Evolutionary conservation across 2,329 filamentous ascomycete species (phyloP).

Genomic region (Chaetothyriales sp.): DNA sequence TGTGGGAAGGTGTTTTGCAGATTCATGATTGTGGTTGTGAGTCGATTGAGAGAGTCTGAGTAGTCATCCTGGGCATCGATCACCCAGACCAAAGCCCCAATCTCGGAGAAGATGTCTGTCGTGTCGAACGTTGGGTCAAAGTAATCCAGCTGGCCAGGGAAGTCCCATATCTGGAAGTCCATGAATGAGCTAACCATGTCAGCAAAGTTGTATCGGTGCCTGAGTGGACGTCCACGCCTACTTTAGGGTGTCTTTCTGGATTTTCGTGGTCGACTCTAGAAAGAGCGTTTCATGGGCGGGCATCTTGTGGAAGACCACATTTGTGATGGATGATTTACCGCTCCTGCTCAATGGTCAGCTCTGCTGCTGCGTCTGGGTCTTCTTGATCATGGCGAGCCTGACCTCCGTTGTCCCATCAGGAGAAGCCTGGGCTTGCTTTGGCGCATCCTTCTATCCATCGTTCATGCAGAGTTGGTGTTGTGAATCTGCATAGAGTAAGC

Average conservation of each 20-base stretch:
- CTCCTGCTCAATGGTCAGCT: slow-evolving; percentile 44
- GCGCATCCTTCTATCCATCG: slow-evolving; percentile 27
- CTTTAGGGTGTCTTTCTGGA: slow-evolving; percentile 93
- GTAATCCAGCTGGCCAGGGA: slow-evolving; percentile 88
- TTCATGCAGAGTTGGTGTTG: neutral
- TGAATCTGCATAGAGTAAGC: neutral
- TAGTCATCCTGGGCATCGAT: slow-evolving; percentile 98
- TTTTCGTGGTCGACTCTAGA: slow-evolving; percentile 82
- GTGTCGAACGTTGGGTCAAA: slow-evolving; percentile 80
- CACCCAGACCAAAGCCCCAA: slow-evolving; percentile 93
- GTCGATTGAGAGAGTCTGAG: slow-evolving; percentile 69
- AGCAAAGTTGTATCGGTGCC: neutral
- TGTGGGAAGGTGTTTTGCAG: slow-evolving; percentile 78
- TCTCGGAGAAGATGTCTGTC: slow-evolving; percentile 71
- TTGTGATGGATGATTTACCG: slow-evolving; percentile 95
- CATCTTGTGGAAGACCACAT: slow-evolving; percentile 97
- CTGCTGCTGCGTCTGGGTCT: neutral
- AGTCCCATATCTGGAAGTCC: slow-evolving; percentile 98
- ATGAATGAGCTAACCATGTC: slow-evolving; percentile 66
- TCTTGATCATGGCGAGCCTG: slow-evolving; percentile 19
- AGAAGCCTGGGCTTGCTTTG: slow-evolving; percentile 68
- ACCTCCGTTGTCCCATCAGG: slow-evolving; percentile 93
- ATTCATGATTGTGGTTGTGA: slow-evolving; percentile 79
- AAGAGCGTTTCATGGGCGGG: slow-evolving; percentile 91
- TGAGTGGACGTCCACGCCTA: slow-evolving; percentile 39